phyloP scores from a whole-genome alignment of 2,329 filamentous ascomycete species.

The Nigrospora oryzae region DNA sequence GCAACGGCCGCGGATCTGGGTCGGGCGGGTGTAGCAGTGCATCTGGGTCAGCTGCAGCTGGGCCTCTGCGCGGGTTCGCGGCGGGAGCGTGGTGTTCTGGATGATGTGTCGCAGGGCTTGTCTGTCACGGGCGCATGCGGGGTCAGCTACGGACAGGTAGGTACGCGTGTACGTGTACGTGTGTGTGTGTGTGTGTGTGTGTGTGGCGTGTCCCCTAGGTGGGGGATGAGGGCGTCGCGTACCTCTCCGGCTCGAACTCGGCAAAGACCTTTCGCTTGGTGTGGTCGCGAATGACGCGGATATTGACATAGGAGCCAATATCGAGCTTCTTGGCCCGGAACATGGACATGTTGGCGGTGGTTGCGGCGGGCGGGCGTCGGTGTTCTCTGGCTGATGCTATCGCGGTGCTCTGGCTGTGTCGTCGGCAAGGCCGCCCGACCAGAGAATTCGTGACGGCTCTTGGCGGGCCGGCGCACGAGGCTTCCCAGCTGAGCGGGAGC shows the following conservation, averaged over 20 bases:
- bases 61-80: constrained; percentile 77
- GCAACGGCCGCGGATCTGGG: constrained; percentile 91
- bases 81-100: constrained; percentile 80
- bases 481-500: too few relatives aligned
- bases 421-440: background rate
- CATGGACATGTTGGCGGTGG: constrained; percentile 57
- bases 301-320: constrained; percentile 79
- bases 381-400: background rate
- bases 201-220: background rate
- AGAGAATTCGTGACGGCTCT: background rate
- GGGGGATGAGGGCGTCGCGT: constrained; percentile 14
- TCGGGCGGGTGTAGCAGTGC: constrained; percentile 90
- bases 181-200: background rate
- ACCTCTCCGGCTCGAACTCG: constrained; percentile 83
- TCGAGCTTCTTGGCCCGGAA: constrained; percentile 89
- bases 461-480: background rate
- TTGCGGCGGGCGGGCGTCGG: background rate
- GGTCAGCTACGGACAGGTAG: constrained; percentile 1
- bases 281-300: constrained; percentile 83
- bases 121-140: constrained; percentile 34
- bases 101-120: constrained; percentile 92
- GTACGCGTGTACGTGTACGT: background rate
- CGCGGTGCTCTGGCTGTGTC: background rate
- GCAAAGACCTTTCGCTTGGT: constrained; percentile 93
- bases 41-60: constrained; percentile 90